Percentiles rank a stretch among this genome's conserved stretches.
These are phyloP conservation scores for Bipolaris victoriae DNA, from an alignment of 2,329 filamentous ascomycete species.

Conservation along the genomic window DNA sequence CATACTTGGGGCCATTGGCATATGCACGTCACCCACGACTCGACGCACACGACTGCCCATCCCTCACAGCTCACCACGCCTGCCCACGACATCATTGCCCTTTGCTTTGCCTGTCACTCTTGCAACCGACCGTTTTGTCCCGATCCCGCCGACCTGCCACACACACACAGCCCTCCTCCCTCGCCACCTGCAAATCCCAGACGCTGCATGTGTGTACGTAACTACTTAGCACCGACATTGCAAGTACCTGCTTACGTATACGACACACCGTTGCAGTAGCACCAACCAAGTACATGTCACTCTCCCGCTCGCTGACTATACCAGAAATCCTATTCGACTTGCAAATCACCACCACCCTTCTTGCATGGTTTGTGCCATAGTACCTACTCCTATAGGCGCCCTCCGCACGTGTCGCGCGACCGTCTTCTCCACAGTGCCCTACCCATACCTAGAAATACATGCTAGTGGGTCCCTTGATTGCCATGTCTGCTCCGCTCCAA, in stretches of 20 bases:
- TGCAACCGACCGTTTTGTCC: slow-evolving; percentile 11
- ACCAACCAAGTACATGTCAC: too few relatives aligned
- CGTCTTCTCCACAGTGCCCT: slow-evolving; percentile 16
- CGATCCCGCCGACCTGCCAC: neutral
- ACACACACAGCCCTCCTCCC: too few relatives aligned
- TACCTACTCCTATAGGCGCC: neutral
- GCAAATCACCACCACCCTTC: too few relatives aligned
- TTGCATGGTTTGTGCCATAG: neutral
- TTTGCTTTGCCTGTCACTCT: slow-evolving; percentile 10
- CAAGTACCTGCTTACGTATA: neutral
- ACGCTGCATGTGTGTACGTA: too few relatives aligned
- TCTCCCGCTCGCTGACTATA: too few relatives aligned
- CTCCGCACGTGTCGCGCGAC: slow-evolving; percentile 25
- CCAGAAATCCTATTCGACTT: too few relatives aligned
- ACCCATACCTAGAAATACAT: neutral
- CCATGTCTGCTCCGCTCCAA: slow-evolving; percentile 34
- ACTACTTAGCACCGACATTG: too few relatives aligned
- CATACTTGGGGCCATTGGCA: slow-evolving; percentile 26
- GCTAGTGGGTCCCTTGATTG: slow-evolving; percentile 13
- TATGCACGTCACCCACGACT: slow-evolving; percentile 36
- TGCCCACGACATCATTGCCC: slow-evolving; percentile 24
- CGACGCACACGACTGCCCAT: slow-evolving; percentile 8
- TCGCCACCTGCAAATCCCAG: too few relatives aligned
- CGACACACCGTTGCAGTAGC: neutral
- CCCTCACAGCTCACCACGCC: too few relatives aligned